Base-by-base conservation (phyloP, 257 asterid genomes). In the Fraxinus cuspidata region DNA sequence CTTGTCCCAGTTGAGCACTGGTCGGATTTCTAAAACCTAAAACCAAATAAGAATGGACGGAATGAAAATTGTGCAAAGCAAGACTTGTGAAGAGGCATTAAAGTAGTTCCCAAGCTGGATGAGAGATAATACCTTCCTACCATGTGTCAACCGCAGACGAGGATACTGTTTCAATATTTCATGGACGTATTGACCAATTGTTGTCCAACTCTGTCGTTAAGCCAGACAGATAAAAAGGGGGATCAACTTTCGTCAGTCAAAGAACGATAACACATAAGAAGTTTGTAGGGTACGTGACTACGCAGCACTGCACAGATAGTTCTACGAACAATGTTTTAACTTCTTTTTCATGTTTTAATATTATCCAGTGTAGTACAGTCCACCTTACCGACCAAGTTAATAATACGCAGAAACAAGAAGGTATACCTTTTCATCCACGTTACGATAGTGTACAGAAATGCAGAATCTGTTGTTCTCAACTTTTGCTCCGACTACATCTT, bases 391-490 rank as follows among this genome's bases (percentile, higher is more conserved):
- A 53, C 19, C 42, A 32, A 27, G 34, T 15, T 35, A 58, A 35
- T 74, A 71, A 47, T 27, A 47, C 1, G 6, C 35, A 69, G 80
- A 81, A 65, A 38, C 18, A 3, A 44, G 11, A 40, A 7, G 47
- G 15, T 60, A 72, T 23, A 95, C 99, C 95, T 91, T 86, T 87
- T 93, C 96, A 44, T 90, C 97, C 72, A 95, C 98, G 51, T 95
- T 95, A 25, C 98, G 97, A 77, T 95, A 93, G 87, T 95, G 99
- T 47, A 95, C 97, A 70, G 99, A 95, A 56, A 93, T 90, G 73
- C 99, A 95, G 83, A 95, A 95, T 84, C 89, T 95, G 82, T 95
- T 93, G 93, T 91, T 93, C 89, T 95, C 99, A 16, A 95, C 97
- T 37, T 85, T 83, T 38, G 93, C 91, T 40, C 99, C 99, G 1